Evolutionary conservation across 1,284 basidiomycete genomes (phyloP).

Genomic region (Apiotrichum akiyoshidainum): DNA sequence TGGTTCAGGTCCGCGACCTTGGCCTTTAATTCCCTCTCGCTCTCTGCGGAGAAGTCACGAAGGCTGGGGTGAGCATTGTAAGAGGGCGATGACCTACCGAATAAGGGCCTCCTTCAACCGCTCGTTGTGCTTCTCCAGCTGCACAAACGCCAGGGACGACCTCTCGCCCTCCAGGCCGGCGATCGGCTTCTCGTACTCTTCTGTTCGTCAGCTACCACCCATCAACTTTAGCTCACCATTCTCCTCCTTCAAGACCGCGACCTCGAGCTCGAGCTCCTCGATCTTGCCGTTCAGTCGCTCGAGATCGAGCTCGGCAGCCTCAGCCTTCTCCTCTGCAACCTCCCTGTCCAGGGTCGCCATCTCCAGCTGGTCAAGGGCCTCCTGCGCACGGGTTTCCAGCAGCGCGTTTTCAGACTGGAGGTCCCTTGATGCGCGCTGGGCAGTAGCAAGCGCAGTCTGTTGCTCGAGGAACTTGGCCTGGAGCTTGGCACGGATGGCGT

Average conservation of each 20-base stretch:
- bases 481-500: constrained; percentile 79
- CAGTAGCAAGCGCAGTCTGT: constrained; percentile 69
- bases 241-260: constrained; percentile 68
- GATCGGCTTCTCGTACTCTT: constrained; percentile 51
- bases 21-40: constrained; percentile 76
- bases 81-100: constrained; percentile 54
- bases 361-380: constrained; percentile 84
- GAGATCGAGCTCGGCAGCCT: constrained; percentile 71
- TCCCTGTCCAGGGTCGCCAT: constrained; percentile 95
- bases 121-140: constrained; percentile 95
- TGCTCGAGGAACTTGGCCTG: constrained; percentile 79
- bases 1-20: constrained; percentile 85
- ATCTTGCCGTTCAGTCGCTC: constrained; percentile 72
- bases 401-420: constrained; percentile 61
- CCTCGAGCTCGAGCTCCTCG: constrained; percentile 79
- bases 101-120: constrained; percentile 89
- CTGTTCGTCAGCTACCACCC: constrained; percentile 18
- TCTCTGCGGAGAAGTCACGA: constrained; percentile 82
- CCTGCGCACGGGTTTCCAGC: constrained; percentile 63
- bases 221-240: constrained; percentile 41
- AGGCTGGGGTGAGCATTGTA: constrained; percentile 55
- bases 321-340: constrained; percentile 90
- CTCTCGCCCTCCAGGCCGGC: constrained; percentile 54
- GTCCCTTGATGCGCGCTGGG: constrained; percentile 66
- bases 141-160: constrained; percentile 75